phyloP scores from a whole-genome alignment of 108 stramenopile species.

The Pseudonitzschia multiseries region DNA sequence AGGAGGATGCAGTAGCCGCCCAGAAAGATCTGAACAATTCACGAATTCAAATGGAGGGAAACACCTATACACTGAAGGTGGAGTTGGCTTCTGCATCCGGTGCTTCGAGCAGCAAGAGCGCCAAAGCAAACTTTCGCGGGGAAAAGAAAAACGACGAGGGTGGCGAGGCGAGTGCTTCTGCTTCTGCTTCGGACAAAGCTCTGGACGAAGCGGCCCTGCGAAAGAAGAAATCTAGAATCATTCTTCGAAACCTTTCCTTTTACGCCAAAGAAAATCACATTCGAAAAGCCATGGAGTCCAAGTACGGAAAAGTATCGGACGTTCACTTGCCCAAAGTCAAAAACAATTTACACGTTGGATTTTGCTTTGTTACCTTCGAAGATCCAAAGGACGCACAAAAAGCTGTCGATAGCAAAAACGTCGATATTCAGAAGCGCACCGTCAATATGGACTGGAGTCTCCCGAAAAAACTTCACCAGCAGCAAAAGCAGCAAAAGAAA shows the following conservation, averaged over 20 bases:
- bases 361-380: constrained; percentile 91
- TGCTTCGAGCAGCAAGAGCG: constrained; percentile 14
- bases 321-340: constrained; percentile 82
- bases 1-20: constrained; percentile 61
- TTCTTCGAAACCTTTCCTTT: constrained; percentile 89
- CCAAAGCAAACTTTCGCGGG: neutral
- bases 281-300: constrained; percentile 51
- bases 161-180: constrained; percentile 8
- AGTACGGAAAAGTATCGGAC: constrained; percentile 69
- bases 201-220: constrained; percentile 30
- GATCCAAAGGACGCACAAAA: constrained; percentile 57
- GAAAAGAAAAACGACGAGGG: constrained; percentile 16
- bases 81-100: constrained; percentile 48
- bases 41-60: constrained; percentile 52
- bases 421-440: constrained; percentile 73
- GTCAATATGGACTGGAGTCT: constrained; percentile 84
- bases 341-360: constrained; percentile 74
- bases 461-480: constrained; percentile 72
- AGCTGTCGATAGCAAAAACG: constrained; percentile 54
- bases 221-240: constrained; percentile 76
- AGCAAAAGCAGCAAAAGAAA: constrained; percentile 40
- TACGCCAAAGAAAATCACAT: constrained; percentile 77
- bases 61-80: constrained; percentile 49
- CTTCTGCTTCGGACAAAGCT: neutral
- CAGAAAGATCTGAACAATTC: constrained; percentile 49